These are phyloP conservation scores for Ettlia oleoabundans DNA, from an alignment of 139 green algal genomes.

Conservation along the genomic window DNA sequence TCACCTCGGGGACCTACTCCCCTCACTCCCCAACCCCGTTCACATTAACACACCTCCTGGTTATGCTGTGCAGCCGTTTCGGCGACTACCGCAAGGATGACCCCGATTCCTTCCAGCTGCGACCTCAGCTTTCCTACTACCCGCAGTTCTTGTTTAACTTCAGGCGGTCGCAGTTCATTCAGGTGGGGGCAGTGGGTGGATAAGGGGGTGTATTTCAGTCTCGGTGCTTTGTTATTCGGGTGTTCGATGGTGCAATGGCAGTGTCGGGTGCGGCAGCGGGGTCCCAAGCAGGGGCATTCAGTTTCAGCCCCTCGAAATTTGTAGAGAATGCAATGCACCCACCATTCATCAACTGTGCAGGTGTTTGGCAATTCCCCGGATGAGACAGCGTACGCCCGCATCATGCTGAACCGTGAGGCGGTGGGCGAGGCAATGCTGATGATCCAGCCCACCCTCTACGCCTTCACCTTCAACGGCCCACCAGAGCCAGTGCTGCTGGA, in stretches of 20 bases:
- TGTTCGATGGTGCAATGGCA: too few species aligned
- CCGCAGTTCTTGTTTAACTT: slow-evolving; percentile 99
- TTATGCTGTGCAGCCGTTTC: slow-evolving; percentile 46
- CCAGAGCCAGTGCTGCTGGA: slow-evolving; percentile 95
- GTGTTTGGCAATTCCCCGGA: slow-evolving; percentile 97
- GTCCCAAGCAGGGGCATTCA: too few species aligned
- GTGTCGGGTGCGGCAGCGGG: too few species aligned
- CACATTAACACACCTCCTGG: too few species aligned
- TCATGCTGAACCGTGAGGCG: slow-evolving; percentile 86
- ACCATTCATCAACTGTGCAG: too few species aligned
- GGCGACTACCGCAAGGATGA: slow-evolving; percentile 89
- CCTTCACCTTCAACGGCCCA: slow-evolving; percentile 32
- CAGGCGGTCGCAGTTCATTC: slow-evolving; percentile 92
- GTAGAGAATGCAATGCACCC: too few species aligned
- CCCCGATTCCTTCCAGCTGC: slow-evolving; percentile 89
- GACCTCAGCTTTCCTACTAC: slow-evolving; percentile 89
- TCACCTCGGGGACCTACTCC: too few species aligned
- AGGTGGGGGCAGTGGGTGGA: slow-evolving; percentile 44
- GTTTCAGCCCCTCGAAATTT: too few species aligned
- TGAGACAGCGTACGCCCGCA: slow-evolving; percentile 94
- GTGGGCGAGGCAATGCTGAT: slow-evolving; percentile 90
- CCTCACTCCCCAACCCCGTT: too few species aligned
- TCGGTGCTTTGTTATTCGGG: too few species aligned
- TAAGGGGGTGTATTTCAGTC: neutral
- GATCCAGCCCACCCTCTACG: slow-evolving; percentile 69